A percentile compares a stretch with the other conserved stretches of the same genome.
These are phyloP conservation scores for Stephania japonica DNA, from an alignment of 164 flowering plant species.

Conservation along the genomic window DNA sequence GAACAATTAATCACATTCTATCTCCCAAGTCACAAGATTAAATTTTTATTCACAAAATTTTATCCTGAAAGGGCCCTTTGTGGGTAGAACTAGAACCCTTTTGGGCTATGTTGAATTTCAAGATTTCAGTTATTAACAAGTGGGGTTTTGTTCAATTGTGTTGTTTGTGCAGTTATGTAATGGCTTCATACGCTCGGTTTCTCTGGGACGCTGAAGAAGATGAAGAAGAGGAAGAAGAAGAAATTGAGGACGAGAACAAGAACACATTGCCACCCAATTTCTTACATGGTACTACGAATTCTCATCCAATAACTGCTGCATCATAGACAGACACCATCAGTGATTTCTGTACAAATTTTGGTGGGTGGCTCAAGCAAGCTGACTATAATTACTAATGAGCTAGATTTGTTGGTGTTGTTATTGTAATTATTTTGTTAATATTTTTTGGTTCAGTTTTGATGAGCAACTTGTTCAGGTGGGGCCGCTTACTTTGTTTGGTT, in stretches of 20 bases:
- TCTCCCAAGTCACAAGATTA: background rate
- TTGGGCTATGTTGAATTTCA: too few relatives aligned
- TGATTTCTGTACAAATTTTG: background rate
- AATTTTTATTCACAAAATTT: background rate
- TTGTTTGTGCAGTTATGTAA: constrained; percentile 34
- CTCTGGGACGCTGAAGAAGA: constrained; percentile 43
- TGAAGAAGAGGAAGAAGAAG: constrained; percentile 29
- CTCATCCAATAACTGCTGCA: constrained; percentile 25
- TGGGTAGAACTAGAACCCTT: too few relatives aligned
- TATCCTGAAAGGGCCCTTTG: too few relatives aligned
- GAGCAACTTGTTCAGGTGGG: background rate
- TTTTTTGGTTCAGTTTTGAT: too few relatives aligned
- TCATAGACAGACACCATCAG: constrained; percentile 13
- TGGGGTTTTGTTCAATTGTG: background rate
- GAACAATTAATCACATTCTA: background rate
- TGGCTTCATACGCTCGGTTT: constrained; percentile 44
- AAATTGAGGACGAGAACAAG: constrained; percentile 8
- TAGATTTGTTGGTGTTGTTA: background rate
- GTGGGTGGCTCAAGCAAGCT: background rate
- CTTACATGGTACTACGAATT: constrained; percentile 19
- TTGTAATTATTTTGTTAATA: background rate
- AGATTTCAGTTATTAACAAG: background rate
- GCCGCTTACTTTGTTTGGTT: background rate
- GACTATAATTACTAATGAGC: background rate
- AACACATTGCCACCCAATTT: constrained; percentile 10